Evolutionary conservation across 202 grass and related monocot species (phyloP).

Genomic region (Alloteropsis angusta): DNA sequence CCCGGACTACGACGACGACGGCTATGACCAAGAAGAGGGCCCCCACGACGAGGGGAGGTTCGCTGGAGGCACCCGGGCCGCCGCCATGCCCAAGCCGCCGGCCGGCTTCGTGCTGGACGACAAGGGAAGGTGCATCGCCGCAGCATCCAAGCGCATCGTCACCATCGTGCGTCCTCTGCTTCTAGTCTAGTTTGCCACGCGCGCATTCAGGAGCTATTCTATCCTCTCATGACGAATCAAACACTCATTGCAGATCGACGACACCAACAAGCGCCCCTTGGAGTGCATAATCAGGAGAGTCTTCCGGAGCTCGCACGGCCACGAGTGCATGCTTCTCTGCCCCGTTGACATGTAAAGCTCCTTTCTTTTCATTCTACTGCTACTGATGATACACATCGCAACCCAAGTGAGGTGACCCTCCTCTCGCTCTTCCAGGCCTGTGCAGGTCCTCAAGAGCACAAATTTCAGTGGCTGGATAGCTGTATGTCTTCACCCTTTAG

Average conservation of each 20-base stretch:
- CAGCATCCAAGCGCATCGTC: constrained; percentile 56
- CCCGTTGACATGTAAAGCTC: constrained; percentile 63
- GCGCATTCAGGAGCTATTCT: no score
- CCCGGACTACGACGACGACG: neutral
- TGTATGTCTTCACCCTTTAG: constrained; percentile 33
- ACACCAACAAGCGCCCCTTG: constrained; percentile 57
- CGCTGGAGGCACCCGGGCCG: constrained; percentile 17
- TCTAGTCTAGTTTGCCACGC: no score
- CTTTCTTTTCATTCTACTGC: neutral
- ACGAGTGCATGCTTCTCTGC: constrained; percentile 89
- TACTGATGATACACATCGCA: neutral
- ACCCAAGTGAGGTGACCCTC: neutral
- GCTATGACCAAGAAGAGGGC: neutral
- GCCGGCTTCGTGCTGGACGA: constrained; percentile 80
- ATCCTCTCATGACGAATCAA: no score
- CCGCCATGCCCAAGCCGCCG: constrained; percentile 65
- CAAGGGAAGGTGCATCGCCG: constrained; percentile 58
- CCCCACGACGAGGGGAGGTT: constrained; percentile 24
- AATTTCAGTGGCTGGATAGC: constrained; percentile 84
- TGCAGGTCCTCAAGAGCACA: constrained; percentile 89
- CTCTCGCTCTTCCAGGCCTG: constrained; percentile 48
- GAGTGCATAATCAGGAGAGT: constrained; percentile 88
- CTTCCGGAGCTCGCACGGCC: constrained; percentile 58
- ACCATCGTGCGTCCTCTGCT: constrained; percentile 69
- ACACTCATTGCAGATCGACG: constrained; percentile 55